Conservation (phyloP, 441 rosid species). For the Gossypium trilobum region DNA sequence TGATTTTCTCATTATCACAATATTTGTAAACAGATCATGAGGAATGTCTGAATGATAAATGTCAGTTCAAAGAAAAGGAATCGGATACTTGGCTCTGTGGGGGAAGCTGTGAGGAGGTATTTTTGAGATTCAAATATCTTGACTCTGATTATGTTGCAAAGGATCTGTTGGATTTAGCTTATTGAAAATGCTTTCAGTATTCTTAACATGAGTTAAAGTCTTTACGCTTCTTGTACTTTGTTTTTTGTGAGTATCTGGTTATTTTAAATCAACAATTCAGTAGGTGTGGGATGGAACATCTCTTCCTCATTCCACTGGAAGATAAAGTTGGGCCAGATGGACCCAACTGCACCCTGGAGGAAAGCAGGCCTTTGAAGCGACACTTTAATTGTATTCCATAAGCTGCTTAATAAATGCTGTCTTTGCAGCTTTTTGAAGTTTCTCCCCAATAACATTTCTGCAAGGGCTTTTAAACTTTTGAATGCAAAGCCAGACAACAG, state of each 20-base stretch:
- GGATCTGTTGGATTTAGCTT: neutral
- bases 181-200: slow-evolving; percentile 2
- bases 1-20: slow-evolving; percentile 16
- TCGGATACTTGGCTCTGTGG: slow-evolving; percentile 60
- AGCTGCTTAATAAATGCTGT: slow-evolving; percentile 6
- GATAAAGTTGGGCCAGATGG: neutral
- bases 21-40: slow-evolving; percentile 55
- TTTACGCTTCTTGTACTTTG: neutral
- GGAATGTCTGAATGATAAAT: slow-evolving; percentile 39
- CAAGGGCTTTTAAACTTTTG: neutral
- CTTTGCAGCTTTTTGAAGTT: slow-evolving; percentile 1
- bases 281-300: neutral
- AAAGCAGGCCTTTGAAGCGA: neutral
- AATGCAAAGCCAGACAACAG: neutral
- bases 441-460: neutral
- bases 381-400: neutral
- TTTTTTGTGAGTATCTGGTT: neutral
- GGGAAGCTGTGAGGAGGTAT: slow-evolving; percentile 64
- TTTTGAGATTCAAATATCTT: slow-evolving; percentile 9
- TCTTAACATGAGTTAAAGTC: neutral
- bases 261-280: neutral
- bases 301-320: slow-evolving; percentile 1
- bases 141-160: slow-evolving; percentile 5
- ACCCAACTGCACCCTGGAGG: neutral
- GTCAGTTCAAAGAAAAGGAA: slow-evolving; percentile 27